Conservation (phyloP, 495 filamentous ascomycete species). For the Penicillium goetzii region DNA sequence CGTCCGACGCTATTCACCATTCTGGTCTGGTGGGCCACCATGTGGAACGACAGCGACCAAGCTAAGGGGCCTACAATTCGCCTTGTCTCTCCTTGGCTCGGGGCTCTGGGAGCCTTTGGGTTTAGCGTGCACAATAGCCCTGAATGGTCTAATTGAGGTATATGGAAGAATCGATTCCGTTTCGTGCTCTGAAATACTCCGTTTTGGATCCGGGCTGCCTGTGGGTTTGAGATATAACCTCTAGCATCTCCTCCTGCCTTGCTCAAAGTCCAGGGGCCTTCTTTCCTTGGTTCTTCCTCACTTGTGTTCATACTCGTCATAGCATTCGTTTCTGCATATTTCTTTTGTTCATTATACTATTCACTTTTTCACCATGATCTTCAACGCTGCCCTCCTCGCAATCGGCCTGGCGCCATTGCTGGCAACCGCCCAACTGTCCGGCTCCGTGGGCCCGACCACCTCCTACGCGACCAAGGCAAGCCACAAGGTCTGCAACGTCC, state of each 20-base stretch:
- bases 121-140: slow-evolving; percentile 7
- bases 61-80: not conserved
- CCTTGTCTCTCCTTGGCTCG: not conserved
- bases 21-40: not conserved
- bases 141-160: not conserved
- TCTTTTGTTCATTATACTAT: not conserved
- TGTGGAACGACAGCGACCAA: not conserved
- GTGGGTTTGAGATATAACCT: slow-evolving; percentile 1
- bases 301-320: not conserved
- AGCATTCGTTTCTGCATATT: not conserved
- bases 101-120: not conserved
- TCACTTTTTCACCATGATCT: slow-evolving; percentile 10
- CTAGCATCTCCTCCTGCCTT: not conserved
- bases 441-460: slow-evolving; percentile 50
- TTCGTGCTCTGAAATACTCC: not conserved
- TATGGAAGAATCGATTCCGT: not conserved
- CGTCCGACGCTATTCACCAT: not conserved
- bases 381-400: slow-evolving; percentile 23
- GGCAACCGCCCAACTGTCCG: slow-evolving; percentile 44
- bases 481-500: slow-evolving; percentile 50
- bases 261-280: not conserved
- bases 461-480: slow-evolving; percentile 34
- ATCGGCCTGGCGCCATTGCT: slow-evolving; percentile 40
- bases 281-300: not conserved
- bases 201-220: not conserved